Evolutionary conservation across 192 early-diverging fungal genomes (phyloP).

Genomic region (Backusella liffmaniae): DNA sequence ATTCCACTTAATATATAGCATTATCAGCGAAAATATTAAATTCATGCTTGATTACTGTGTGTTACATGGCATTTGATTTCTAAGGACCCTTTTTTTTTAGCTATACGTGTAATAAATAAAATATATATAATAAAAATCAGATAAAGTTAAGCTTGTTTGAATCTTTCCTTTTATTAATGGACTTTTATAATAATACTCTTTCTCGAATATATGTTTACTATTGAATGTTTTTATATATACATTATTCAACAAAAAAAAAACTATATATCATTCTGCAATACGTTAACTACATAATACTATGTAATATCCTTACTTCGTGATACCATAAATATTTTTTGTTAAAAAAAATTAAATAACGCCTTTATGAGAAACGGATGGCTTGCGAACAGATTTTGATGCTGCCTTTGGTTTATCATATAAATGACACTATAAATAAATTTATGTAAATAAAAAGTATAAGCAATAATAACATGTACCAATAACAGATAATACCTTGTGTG

Average conservation of each 20-base stretch:
- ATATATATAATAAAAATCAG: neutral
- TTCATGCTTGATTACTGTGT: neutral
- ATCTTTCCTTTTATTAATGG: neutral
- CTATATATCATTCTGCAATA: neutral
- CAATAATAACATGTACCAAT: neutral
- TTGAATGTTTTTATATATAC: conserved; percentile 1
- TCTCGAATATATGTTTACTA: neutral
- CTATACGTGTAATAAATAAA: neutral
- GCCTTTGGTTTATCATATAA: conserved; percentile 35
- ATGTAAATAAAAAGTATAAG: neutral
- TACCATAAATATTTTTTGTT: neutral
- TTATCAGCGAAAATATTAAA: neutral
- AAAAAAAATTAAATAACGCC: neutral
- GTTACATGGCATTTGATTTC: neutral
- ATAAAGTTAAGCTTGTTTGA: neutral
- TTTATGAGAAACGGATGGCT: neutral
- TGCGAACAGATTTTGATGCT: conserved; percentile 3
- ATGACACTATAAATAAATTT: conserved; percentile 32
- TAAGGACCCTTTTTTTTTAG: neutral
- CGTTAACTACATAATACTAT: neutral
- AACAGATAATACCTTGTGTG: conserved; percentile 58
- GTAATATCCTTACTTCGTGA: neutral
- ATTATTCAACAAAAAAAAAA: neutral
- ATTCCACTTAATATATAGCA: neutral
- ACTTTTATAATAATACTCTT: neutral